Percentiles rank a stretch among this genome's conserved stretches.
These are phyloP conservation scores for Debaryomyces udenii DNA, from an alignment of 1,139 yeast genomes.

Conservation along the genomic window DNA sequence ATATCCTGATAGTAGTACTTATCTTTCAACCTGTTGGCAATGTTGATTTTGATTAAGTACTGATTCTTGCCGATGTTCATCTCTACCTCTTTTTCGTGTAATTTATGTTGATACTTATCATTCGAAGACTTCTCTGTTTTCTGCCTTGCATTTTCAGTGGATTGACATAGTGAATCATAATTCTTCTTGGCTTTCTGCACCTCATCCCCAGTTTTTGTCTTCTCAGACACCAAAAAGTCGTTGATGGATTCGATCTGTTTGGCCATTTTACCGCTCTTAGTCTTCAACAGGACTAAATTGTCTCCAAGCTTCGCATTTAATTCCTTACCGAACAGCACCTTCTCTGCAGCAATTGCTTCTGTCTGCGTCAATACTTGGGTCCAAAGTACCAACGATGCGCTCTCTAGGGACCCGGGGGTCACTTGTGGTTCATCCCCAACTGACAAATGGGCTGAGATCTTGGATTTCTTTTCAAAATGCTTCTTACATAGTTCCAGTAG, in stretches of 20 bases:
- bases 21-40: conserved; percentile 89
- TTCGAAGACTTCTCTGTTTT: conserved; percentile 63
- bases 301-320: conserved; percentile 63
- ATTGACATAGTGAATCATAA: conserved; percentile 79
- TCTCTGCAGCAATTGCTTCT: conserved; percentile 76
- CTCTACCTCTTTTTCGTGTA: conserved; percentile 65
- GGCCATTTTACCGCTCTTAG: conserved; percentile 56
- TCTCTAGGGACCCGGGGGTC: conserved; percentile 94
- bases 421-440: conserved; percentile 91
- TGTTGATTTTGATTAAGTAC: conserved; percentile 76
- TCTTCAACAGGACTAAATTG: conserved; percentile 58
- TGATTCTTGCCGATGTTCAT: conserved; percentile 88
- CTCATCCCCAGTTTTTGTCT: conserved; percentile 63
- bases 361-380: conserved; percentile 84
- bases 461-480: conserved; percentile 78
- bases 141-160: conserved; percentile 78
- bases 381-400: conserved; percentile 95
- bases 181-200: conserved; percentile 70
- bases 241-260: conserved; percentile 61
- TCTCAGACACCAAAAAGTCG: conserved; percentile 58
- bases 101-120: conserved; percentile 61
- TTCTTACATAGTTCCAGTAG: conserved; percentile 66
- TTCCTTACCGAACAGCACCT: conserved; percentile 61
- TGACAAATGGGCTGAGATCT: conserved; percentile 63
- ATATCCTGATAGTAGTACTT: conserved; percentile 91